Evolutionary conservation across 768 basidiomycete genomes (phyloP).

Genomic region (Pilatotrama ljubarskyi): DNA sequence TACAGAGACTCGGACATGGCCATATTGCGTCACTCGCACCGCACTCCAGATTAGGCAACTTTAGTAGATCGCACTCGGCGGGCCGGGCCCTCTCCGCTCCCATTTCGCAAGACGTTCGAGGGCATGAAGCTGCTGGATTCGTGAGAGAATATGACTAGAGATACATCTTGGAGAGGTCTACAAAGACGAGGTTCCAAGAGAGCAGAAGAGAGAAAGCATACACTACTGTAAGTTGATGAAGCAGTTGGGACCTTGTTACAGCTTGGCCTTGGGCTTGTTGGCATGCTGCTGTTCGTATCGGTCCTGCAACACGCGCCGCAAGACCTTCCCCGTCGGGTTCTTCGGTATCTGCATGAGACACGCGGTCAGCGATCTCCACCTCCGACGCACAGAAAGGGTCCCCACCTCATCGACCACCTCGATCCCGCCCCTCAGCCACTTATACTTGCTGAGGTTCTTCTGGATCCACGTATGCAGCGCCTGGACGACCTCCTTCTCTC

Average conservation of each 20-base stretch:
- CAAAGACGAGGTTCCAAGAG: neutral
- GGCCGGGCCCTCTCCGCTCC: neutral
- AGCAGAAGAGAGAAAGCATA: neutral
- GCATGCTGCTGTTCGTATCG: constrained; percentile 43
- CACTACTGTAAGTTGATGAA: neutral
- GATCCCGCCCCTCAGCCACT: constrained; percentile 76
- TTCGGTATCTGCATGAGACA: constrained; percentile 60
- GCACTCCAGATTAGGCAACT: constrained; percentile 9
- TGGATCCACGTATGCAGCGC: constrained; percentile 62
- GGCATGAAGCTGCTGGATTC: too few species aligned
- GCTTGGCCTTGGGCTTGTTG: constrained; percentile 8
- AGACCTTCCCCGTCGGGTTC: constrained; percentile 51
- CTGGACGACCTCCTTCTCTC: constrained; percentile 40
- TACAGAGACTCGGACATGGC: neutral
- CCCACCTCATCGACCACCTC: constrained; percentile 62
- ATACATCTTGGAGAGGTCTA: neutral
- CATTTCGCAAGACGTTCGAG: too few species aligned
- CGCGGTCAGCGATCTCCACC: neutral
- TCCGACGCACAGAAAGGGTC: neutral
- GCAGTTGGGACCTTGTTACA: constrained; percentile 2
- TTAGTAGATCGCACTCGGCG: neutral
- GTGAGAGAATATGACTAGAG: neutral
- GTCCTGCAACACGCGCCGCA: constrained; percentile 63
- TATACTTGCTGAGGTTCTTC: constrained; percentile 67
- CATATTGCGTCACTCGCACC: constrained; percentile 12